Evolutionary conservation across 805 yeast genomes (phyloP), one percentile per base, ranked within the genome.

Genomic region (Hanseniaspora vineae): DNA sequence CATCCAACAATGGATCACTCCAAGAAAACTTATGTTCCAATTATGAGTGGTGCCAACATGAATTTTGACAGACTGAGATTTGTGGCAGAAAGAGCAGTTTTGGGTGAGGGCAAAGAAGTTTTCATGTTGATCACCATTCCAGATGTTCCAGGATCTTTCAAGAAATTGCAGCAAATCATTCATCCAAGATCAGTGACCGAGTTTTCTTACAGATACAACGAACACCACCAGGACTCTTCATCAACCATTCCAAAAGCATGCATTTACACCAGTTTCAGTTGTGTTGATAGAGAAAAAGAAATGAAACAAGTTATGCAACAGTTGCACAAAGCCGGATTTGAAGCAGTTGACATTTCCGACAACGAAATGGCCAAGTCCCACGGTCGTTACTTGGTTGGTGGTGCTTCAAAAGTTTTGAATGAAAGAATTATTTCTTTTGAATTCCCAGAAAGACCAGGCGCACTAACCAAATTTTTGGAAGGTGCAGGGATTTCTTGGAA

Each of bases 71-170:
- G 99, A 58, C 72, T 92, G 58, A 76, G 99, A 62, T 92, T 92
- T 65, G 97, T 92, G 18, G 78, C 95, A 50, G 99, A 92, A 66
- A 81, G 99, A 66, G 97, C 98, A 13, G 94, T 86, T 46, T 73
- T 92, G n/a, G 99, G 98, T 67, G 97, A 90, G 64, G 98, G 97
- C 48, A 85, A 82, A 56, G 99, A 92, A 69, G 95, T 87, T 6
- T 90, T 94, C 58, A 72, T 92, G 72, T 77, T 84, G 44, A 87
- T 89, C 15, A 81, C 87, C 42, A 87, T 92, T 53, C 97, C 97
- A 20, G 98, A 92, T 64, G 67, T 71, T 42, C 96, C 97, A 17
- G 98, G 97, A 31, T 84, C 94, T 48, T 92, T 92, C 67, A 73
- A 76, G 47, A 76, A 77, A 54, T 72, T 92, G 52, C 95, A 87